Evolutionary conservation across 148 eudicot genomes (phyloP), one percentile per base, ranked within the genome.

Genomic region (Cornus controversa): DNA sequence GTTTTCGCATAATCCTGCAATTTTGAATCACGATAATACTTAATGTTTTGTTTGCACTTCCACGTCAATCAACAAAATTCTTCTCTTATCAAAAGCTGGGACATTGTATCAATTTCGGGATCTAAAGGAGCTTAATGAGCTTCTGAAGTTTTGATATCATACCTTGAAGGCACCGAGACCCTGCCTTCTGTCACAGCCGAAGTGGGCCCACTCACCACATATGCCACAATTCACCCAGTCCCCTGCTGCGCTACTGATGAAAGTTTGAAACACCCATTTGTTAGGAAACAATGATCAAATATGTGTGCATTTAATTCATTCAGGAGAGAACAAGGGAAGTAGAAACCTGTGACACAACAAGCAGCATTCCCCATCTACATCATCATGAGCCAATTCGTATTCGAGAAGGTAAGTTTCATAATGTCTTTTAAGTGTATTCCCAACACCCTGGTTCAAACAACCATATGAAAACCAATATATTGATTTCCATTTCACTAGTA

Each of bases 121-220:
- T 20, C 73, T 69, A 69, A 13, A 23, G 23, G 60, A 42, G 13
- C 42, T 75, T 54, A n/a, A 58, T 34, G 68, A 45, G 13, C 64
- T 75, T 37, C 42, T 25, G 40, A 58, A 81, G 25, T 65, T 37
- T 18, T 6, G 37, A 72, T 14, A 20, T 28, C 54, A 47, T 90
- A 95, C 99, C 95, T 95, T 95, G 77, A 95, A 95, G 72, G 97
- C 96, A 37, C 97, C 99, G 69, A 95, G 97, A 65, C 99, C 97
- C 69, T 86, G 97, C 84, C 99, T 86, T 83, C 96, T 90, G 79
- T 95, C 99, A 31, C 99, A 95, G 24, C 97, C 99, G 80, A 95
- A 93, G 89, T 95, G 99, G 22, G 94, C 99, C 97, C 98, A 95
- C 88, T 95, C 96, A 28, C 97, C 97, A 72, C 99, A 95, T 53